A percentile compares a stretch with the other conserved stretches of the same genome.
These are phyloP conservation scores for Prunus kanzakura DNA, from an alignment of 306 rosid genomes.

Conservation along the genomic window DNA sequence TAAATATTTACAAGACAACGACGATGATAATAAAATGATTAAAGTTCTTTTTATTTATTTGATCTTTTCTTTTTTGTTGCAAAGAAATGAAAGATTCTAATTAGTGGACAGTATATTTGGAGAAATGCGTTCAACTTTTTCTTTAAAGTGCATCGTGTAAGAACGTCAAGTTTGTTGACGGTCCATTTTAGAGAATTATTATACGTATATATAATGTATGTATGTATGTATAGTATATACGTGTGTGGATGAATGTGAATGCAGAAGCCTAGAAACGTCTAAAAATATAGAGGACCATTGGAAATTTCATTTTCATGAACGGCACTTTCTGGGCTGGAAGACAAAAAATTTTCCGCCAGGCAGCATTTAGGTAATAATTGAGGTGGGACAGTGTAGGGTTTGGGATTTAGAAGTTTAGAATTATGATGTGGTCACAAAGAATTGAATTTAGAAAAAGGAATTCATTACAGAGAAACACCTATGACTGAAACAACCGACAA, in stretches of 20 bases:
- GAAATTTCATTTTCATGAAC: neutral
- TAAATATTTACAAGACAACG: no score
- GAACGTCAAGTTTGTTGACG: neutral
- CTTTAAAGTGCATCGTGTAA: no score
- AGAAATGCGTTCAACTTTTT: neutral
- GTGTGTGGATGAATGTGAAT: no score
- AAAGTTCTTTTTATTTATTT: no score
- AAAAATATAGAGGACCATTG: neutral
- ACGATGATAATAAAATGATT: no score
- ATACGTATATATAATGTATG: neutral
- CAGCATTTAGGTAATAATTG: neutral
- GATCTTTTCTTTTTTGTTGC: no score
- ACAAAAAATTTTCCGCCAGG: neutral
- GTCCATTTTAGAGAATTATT: neutral
- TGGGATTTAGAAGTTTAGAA: neutral
- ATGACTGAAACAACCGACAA: no score
- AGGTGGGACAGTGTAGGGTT: conserved; percentile 4
- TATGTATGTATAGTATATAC: neutral
- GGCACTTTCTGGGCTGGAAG: conserved; percentile 14
- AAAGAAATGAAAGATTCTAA: neutral
- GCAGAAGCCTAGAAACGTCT: neutral
- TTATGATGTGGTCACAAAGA: neutral
- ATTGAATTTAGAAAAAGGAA: neutral
- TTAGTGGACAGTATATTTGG: neutral
- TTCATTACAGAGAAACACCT: no score